A percentile compares a stretch with the other conserved stretches of the same genome.
Conservation (phyloP, 2,329 filamentous ascomycete genomes). For the Corinectria fuckeliana region DNA sequence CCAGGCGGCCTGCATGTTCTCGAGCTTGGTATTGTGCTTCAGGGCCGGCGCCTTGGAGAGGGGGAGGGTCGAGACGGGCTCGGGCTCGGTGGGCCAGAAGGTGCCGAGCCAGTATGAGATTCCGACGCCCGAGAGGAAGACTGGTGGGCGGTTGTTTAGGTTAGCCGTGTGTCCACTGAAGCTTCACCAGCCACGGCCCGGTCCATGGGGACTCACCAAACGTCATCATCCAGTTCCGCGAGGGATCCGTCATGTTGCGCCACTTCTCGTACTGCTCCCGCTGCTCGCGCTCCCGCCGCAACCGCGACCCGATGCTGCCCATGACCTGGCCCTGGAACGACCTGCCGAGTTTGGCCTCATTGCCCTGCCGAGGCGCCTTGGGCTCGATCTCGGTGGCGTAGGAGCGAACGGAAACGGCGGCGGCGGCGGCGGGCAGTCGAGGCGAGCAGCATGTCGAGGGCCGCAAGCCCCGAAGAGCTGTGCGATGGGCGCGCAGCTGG, state of each 20-base stretch:
- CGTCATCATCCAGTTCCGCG: slow-evolving; percentile 58
- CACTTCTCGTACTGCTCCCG: slow-evolving; percentile 56
- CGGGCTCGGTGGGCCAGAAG: slow-evolving; percentile 56
- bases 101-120: slow-evolving; percentile 66
- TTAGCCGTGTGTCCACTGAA: not conserved
- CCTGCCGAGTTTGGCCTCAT: slow-evolving; percentile 47
- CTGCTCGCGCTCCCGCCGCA: slow-evolving; percentile 62
- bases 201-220: slow-evolving; percentile 54
- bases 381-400: slow-evolving; percentile 47
- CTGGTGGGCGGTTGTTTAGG: slow-evolving; percentile 40
- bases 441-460: slow-evolving; percentile 19
- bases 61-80: slow-evolving; percentile 65
- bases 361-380: slow-evolving; percentile 41
- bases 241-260: slow-evolving; percentile 48
- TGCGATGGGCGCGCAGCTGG: slow-evolving; percentile 41
- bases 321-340: slow-evolving; percentile 66
- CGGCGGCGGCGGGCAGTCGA: slow-evolving; percentile 17
- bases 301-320: slow-evolving; percentile 61
- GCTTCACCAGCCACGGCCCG: not conserved
- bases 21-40: slow-evolving; percentile 63
- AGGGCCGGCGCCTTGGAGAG: slow-evolving; percentile 58
- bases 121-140: slow-evolving; percentile 58
- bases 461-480: slow-evolving; percentile 42
- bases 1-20: slow-evolving; percentile 74
- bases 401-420: slow-evolving; percentile 30